Base-by-base conservation (phyloP, 805 yeast genomes). In the Schwanniomyces occidentalis region DNA sequence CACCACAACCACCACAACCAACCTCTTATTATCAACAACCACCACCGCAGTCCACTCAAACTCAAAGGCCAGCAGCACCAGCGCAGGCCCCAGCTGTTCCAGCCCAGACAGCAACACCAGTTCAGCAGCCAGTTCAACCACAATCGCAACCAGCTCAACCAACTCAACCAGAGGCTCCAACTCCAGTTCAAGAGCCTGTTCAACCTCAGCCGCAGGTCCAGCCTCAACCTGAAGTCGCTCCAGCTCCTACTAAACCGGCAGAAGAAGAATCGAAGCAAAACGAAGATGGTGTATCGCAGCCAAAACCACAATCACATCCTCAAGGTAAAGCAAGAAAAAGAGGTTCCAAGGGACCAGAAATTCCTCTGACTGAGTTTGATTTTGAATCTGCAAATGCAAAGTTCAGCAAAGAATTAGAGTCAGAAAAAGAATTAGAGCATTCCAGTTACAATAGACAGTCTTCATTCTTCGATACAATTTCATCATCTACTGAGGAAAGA, bases 381-480 rank as follows among this genome's bases (percentile, higher is more conserved):
- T 89, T 89, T 54, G 84, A 73, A 46, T 56, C 78, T 16, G 77
- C 77, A 46, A 86, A 85, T 56, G 89, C 90, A 24, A 80, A 78
- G 55, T 86, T 88, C 59, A 62, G 67, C 18, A 76, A 71, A 46
- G 80, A 76, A 34, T 67, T 59, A 17, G 63, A 56, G 23, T 51
- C 49, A 16, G 61, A 58, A 39, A 69, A 60, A 22, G 68, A 51
- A 12, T 48, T 53, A 16, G 63, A 58, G 17, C 46, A 40, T 23
- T 35, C 53, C 7, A 53, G 50, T 18, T 93, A 93, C 66, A 76
- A 89, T 65, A 88, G 82, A 58, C 75, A 76, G 51, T 77, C 88
- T 9, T 89, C 97, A 2, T 91, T 93, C 60, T 91, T 91, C 53
- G 98, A 93, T 61, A 78, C 76, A 42, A 77, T 91, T 38, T 84